Conservation (phyloP, 805 yeast species). For the Candida tibetensis region DNA sequence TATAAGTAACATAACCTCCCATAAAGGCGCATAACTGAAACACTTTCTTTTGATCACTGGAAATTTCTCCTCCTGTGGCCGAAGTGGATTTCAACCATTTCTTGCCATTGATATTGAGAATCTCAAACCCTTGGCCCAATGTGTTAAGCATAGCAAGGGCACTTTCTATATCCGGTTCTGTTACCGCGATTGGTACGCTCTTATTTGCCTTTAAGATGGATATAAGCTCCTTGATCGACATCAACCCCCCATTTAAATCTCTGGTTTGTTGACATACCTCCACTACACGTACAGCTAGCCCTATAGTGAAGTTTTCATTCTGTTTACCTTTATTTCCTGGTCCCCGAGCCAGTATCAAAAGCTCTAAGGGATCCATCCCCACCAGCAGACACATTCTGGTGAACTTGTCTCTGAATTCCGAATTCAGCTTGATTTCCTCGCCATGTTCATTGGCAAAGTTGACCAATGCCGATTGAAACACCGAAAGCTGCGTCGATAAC, state of each 20-base stretch:
- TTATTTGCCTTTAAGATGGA: conserved; percentile 28
- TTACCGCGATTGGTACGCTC: conserved; percentile 29
- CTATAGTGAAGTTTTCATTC: conserved; percentile 58
- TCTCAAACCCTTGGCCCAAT: conserved; percentile 70
- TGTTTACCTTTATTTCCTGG: conserved; percentile 14
- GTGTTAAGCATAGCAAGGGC: conserved; percentile 52
- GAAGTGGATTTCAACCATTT: conserved; percentile 45
- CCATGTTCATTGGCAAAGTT: conserved; percentile 73
- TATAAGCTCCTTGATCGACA: conserved; percentile 49
- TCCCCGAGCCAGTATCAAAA: conserved; percentile 23
- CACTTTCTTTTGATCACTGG: conserved; percentile 64
- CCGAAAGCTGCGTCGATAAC: conserved; percentile 66
- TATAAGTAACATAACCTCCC: conserved; percentile 67
- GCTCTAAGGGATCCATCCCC: conserved; percentile 77
- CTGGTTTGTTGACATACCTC: conserved; percentile 72
- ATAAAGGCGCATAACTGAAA: conserved; percentile 73
- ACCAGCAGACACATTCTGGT: conserved; percentile 72
- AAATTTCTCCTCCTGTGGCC: conserved; percentile 26
- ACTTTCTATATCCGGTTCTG: conserved; percentile 52
- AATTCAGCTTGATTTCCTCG: conserved; percentile 59
- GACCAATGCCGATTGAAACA: conserved; percentile 74
- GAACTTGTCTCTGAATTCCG: conserved; percentile 67
- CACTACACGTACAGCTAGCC: conserved; percentile 68
- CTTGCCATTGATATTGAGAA: conserved; percentile 55
- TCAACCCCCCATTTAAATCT: conserved; percentile 78